A percentile compares a stretch with the other conserved stretches of the same genome.
Evolutionary conservation across 768 basidiomycete species (phyloP).

Genomic region (Boletales sp.): DNA sequence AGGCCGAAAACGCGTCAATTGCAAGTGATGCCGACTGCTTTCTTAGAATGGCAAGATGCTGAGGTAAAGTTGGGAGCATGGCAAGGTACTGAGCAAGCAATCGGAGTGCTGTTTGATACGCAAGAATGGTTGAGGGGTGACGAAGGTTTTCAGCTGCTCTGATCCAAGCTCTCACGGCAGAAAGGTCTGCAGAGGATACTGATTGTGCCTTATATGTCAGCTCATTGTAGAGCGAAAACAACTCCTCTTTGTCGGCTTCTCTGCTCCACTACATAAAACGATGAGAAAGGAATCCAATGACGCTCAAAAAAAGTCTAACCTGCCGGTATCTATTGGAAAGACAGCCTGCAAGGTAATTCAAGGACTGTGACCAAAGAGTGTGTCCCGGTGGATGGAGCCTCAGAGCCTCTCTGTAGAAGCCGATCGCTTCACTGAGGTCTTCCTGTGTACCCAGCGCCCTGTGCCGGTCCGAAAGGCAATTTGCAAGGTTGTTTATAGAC

Average conservation of each 20-base stretch:
- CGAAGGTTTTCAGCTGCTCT: not conserved
- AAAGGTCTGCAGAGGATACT: not conserved
- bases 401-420: no score
- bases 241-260: not conserved
- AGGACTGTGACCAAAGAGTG: no score
- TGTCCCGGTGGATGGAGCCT: no score
- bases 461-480: not conserved
- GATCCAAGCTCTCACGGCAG: not conserved
- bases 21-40: not conserved
- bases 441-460: no score
- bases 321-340: no score
- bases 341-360: no score
- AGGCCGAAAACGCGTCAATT: conserved; percentile 4
- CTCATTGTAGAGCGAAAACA: not conserved
- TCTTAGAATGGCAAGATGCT: not conserved
- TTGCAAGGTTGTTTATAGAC: not conserved
- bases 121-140: not conserved
- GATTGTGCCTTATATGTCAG: not conserved
- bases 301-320: no score
- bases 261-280: not conserved
- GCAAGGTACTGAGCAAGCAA: conserved; percentile 1
- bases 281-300: no score
- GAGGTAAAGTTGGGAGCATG: not conserved
- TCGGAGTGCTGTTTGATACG: not conserved
- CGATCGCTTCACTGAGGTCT: no score